phyloP scores from a whole-genome alignment of 2,329 filamentous ascomycete species.

The Colletotrichum salicis region DNA sequence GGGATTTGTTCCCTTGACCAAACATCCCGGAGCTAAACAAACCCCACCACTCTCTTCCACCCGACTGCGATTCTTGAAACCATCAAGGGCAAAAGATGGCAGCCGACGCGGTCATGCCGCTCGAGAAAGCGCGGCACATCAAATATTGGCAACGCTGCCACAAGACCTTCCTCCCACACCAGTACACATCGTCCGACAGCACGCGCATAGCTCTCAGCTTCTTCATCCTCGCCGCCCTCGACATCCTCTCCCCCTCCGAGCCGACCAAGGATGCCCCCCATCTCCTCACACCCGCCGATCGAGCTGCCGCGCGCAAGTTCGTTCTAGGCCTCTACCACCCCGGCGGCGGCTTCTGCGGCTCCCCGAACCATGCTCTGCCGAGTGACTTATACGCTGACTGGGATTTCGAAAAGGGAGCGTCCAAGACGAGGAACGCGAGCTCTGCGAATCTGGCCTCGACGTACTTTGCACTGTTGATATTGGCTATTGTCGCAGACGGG shows the following conservation, averaged over 20 bases:
- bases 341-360: slow-evolving; percentile 87
- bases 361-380: slow-evolving; percentile 73
- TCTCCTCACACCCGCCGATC: slow-evolving; percentile 59
- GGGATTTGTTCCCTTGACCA: neutral
- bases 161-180: slow-evolving; percentile 80
- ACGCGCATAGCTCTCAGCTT: slow-evolving; percentile 89
- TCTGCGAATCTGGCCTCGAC: slow-evolving; percentile 84
- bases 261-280: slow-evolving; percentile 49
- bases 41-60: neutral
- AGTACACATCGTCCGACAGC: slow-evolving; percentile 90
- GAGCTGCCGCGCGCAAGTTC: slow-evolving; percentile 71
- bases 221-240: slow-evolving; percentile 88
- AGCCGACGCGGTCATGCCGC: slow-evolving; percentile 41
- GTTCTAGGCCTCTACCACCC: slow-evolving; percentile 88
- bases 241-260: slow-evolving; percentile 74
- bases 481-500: slow-evolving; percentile 64
- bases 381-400: slow-evolving; percentile 40
- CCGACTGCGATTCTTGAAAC: neutral
- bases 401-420: slow-evolving; percentile 32
- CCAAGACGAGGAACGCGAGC: slow-evolving; percentile 46
- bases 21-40: neutral
- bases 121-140: slow-evolving; percentile 76
- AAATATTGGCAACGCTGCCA: slow-evolving; percentile 95
- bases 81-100: slow-evolving; percentile 33
- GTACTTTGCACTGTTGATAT: slow-evolving; percentile 83